Percentiles rank a stretch among this genome's conserved stretches.
Conservation (phyloP, 2,329 filamentous ascomycete genomes). For the Ceratocystis papillata region DNA sequence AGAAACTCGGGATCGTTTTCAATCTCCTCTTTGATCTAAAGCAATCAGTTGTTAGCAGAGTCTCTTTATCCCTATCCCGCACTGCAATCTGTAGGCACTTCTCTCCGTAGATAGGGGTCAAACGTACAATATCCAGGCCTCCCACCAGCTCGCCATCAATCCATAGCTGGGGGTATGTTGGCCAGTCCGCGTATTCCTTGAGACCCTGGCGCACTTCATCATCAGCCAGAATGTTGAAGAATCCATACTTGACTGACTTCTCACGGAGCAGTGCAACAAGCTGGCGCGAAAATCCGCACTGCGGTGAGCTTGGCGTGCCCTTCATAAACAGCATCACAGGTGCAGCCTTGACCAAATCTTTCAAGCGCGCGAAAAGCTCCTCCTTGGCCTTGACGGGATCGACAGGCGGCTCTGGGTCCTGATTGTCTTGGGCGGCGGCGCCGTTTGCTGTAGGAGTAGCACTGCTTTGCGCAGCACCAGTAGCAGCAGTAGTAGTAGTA, state of each 20-base stretch:
- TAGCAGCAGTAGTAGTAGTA: slow-evolving; percentile 28
- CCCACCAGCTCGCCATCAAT: slow-evolving; percentile 82
- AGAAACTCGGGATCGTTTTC: slow-evolving; percentile 75
- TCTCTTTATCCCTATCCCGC: not conserved
- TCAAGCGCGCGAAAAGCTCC: slow-evolving; percentile 69
- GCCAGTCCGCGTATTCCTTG: slow-evolving; percentile 98
- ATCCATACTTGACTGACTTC: slow-evolving; percentile 87
- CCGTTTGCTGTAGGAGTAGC: slow-evolving; percentile 32
- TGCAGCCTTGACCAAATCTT: slow-evolving; percentile 82
- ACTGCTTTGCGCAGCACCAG: slow-evolving; percentile 31
- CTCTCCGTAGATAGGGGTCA: not conserved
- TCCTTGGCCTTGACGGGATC: slow-evolving; percentile 60
- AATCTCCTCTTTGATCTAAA: slow-evolving; percentile 84
- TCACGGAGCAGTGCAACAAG: slow-evolving; percentile 78
- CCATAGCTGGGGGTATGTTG: slow-evolving; percentile 93
- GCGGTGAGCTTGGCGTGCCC: slow-evolving; percentile 75
- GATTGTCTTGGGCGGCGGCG: not conserved
- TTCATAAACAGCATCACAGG: slow-evolving; percentile 86
- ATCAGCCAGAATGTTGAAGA: slow-evolving; percentile 97
- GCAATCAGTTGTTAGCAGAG: slow-evolving; percentile 9
- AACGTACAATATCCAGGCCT: slow-evolving; percentile 84
- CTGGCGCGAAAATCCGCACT: slow-evolving; percentile 89
- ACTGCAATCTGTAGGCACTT: too few relatives aligned
- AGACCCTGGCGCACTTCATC: slow-evolving; percentile 93
- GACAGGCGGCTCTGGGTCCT: slow-evolving; percentile 28